Evolutionary conservation across 1,284 basidiomycete species (phyloP), one percentile per base, ranked within the genome.

Genomic region (Pholiota adiposa): DNA sequence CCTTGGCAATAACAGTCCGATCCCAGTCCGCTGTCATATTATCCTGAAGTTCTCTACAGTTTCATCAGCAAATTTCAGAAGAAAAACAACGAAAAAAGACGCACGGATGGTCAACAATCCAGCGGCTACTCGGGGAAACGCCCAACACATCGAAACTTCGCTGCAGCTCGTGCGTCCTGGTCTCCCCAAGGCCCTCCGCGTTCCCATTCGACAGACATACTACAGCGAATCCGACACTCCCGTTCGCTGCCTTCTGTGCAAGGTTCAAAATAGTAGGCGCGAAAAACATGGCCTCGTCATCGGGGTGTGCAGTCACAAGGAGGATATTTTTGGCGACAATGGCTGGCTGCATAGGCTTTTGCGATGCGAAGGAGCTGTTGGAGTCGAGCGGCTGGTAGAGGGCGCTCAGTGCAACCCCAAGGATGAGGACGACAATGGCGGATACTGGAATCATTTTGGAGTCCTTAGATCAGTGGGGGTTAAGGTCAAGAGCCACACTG

Each of bases 221-320:
- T 16, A 64, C 65, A 18, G 59, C 65, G 23, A 69, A 52, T 9
- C 31, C 54, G 38, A 66, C 48, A 27, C 43, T 41, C 38, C 34
- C 54, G 19, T 53, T 40, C n/a, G 52, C 51, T 21, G 63, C 56
- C 44, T 62, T 65, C 19, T 56, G 41, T 23, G 63, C 65, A n/a
- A 92, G 76, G 2, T 86, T 79, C 27, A 87, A 77, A 11, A 97
- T 70, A 0, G 90, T 90, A 0, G 95, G 94, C 0, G 88, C 89
- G 70, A 97, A 97, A 80, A 97, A 97, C 82, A 96, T 86, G 70
- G 87, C 88, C 76, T 97, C 95, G 71, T 97, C 95, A 70, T 97
- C 95, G 1, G 94, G 94, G 68, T 96, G 94, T 9, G 94, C 93
- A 0, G 92, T 95, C 46, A 96, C 75, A 2, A 96, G 70, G 25